Evolutionary conservation across 208 protist genomes (phyloP).

Genomic region (Sergeia podlipaevii): DNA sequence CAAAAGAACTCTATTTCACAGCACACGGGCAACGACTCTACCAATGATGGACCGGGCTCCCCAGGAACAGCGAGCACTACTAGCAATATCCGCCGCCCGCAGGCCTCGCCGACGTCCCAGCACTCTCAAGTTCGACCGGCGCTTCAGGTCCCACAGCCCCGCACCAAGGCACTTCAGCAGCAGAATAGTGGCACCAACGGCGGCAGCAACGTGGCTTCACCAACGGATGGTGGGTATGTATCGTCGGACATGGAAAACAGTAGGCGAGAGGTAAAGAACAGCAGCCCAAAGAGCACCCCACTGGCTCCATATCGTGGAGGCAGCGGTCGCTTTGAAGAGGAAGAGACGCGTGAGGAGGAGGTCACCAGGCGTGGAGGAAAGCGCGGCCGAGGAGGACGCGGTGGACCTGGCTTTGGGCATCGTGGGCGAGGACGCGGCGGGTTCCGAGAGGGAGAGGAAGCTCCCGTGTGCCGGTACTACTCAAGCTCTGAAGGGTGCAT

Average conservation of each 20-base stretch:
- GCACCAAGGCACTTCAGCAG: slow-evolving; percentile 40
- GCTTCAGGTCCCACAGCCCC: slow-evolving; percentile 62
- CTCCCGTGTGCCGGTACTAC: no score
- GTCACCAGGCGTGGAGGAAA: slow-evolving; percentile 24
- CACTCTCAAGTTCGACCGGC: background rate
- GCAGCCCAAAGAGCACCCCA: slow-evolving; percentile 1
- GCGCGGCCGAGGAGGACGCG: slow-evolving; percentile 10
- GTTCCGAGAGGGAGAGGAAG: no score
- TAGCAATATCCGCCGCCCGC: slow-evolving; percentile 8
- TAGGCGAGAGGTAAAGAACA: slow-evolving; percentile 4
- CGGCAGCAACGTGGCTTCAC: slow-evolving; percentile 17
- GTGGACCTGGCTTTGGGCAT: background rate
- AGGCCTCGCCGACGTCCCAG: background rate
- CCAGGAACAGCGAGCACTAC: no score
- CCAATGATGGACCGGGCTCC: slow-evolving; percentile 12
- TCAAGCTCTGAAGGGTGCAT: no score
- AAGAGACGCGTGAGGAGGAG: slow-evolving; percentile 23
- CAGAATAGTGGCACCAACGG: slow-evolving; percentile 6
- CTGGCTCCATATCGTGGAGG: background rate
- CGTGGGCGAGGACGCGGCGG: no score
- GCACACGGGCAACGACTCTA: slow-evolving; percentile 15
- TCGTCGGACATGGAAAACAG: slow-evolving; percentile 20
- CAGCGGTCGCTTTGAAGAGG: slow-evolving; percentile 8
- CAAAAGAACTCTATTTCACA: slow-evolving; percentile 26
- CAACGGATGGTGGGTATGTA: slow-evolving; percentile 17